Base-by-base conservation (phyloP, 2,329 filamentous ascomycete genomes). In the Endoconidiophora polonica region DNA sequence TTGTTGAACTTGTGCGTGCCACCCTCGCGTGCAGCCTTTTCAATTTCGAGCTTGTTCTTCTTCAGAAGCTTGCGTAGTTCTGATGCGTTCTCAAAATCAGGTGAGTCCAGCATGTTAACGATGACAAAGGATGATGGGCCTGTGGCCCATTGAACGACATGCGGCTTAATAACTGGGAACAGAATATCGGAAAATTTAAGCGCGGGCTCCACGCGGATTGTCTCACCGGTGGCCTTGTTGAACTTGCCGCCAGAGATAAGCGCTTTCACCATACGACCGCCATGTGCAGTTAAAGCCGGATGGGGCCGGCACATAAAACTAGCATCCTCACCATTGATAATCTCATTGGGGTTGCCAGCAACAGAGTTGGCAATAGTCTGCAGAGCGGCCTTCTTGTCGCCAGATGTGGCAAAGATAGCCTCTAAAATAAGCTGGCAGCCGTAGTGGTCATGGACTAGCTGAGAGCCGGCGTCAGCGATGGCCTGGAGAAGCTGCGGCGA, bases 181-280 rank as follows among this genome's bases (percentile, higher is more conserved):
- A 98, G 71, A 45, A 83, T 68, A 56, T 83, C 74, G 54, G 85
- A 79, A 62, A 98, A 98, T 46, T 80, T 74, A 50, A 96, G 71
- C 5, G 84, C 74, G 14, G 87, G 86, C 45, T 87, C 78, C 2
- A 83, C 73, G 20, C 78, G 76, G 58, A 83, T 74, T 42, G 91
- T 66, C 50, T 72, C 77, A 65, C 86, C 86, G 2, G 77, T 72
- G 41, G 72, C 72, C 54, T 77, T 77, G 64, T 96, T 86, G 61
- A 84, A 98, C 52, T 79, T 80, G 23, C 93, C 91, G 40, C 91
- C 91, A 49, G 86, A 81, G 22, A 95, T 87, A 5, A 98, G 74
- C 0, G 83, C 83, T 68, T 94, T 95, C 59, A 96, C 74, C 80
- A 95, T 83, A 53, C 86, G 81, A 14, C 85, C 86, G 39, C 79